phyloP scores from a whole-genome alignment of 495 filamentous ascomycete species.

The Neurospora sp. region DNA sequence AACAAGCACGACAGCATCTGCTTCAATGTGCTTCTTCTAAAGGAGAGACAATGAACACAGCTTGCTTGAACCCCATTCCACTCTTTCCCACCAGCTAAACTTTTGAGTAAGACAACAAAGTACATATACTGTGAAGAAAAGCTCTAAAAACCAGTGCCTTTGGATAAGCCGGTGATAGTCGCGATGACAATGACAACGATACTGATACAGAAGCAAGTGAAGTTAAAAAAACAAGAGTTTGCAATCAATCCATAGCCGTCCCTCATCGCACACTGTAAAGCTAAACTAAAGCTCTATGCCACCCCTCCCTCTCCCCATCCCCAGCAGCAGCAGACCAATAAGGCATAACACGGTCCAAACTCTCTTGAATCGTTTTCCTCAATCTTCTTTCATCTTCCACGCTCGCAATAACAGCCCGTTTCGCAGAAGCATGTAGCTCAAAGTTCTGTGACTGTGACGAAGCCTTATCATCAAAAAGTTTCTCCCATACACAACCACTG shows the following conservation, averaged over 20 bases:
- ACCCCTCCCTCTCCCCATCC: not conserved
- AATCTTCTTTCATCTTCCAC: not conserved
- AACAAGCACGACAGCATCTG: too few relatives aligned
- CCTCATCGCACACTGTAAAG: not conserved
- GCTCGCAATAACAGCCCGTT: not conserved
- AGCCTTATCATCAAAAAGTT: not conserved
- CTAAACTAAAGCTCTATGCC: not conserved
- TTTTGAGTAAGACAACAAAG: not conserved
- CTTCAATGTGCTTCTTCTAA: not conserved
- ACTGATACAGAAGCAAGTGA: not conserved
- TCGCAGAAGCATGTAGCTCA: not conserved
- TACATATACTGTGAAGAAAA: not conserved
- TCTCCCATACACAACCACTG: not conserved
- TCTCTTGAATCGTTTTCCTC: not conserved
- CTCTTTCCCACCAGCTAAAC: not conserved
- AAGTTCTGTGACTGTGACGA: not conserved
- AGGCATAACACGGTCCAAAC: not conserved
- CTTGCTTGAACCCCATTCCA: not conserved
- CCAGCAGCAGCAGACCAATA: not conserved
- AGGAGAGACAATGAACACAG: not conserved
- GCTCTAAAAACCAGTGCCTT: not conserved
- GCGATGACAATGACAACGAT: not conserved
- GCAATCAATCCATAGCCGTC: not conserved
- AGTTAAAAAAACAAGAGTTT: not conserved
- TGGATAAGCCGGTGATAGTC: not conserved